Evolutionary conservation across 192 early-diverging fungal genomes (phyloP), one percentile per base, ranked within the genome.

Genomic region (Coemansia sp.): DNA sequence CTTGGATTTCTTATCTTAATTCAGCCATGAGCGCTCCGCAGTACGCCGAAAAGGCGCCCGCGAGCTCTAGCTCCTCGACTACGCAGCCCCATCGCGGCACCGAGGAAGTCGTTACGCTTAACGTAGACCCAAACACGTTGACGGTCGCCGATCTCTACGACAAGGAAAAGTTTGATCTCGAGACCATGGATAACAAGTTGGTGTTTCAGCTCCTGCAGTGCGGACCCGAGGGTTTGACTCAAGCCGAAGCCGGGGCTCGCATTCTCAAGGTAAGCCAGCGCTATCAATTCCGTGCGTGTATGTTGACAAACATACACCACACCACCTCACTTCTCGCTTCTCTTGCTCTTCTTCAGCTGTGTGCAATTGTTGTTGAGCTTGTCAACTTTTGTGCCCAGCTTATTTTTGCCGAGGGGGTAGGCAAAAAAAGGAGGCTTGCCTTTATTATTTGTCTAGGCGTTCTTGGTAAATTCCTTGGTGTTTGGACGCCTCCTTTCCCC

Each of bases 91-190:
- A 58, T 20, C 40, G 42, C 18, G 71, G 60, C 24, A 34, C 67
- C 39, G 77, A 75, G 38, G 78, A 75, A 3, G 70, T 66, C 33
- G 42, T 58, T 23, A 74, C 85, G 26, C 81, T 86, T 64, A 82
- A 85, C 71, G 83, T 84, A 39, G 84, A 86, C 70, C 73, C 84
- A 21, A 82, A 73, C 62, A 86, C 85, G 10, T 74, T 91, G 74
- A 86, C 86, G 35, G 86, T 87, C 23, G 79, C 88, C 63, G 89
- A 91, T 73, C 85, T 91, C 45, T 91, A 91, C 79, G 86, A 91
- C 83, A 91, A 91, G 85, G 89, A 91, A 24, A 91, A 89, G 83
- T 88, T 86, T 64, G 89, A 91, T 67, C 82, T 91, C 58, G 88
- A 88, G 42, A 91, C 89, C 51, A 89, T 91, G 89, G 88, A 89